Conservation (phyloP, 208 protist species). For the Leishmania guyanensis region DNA sequence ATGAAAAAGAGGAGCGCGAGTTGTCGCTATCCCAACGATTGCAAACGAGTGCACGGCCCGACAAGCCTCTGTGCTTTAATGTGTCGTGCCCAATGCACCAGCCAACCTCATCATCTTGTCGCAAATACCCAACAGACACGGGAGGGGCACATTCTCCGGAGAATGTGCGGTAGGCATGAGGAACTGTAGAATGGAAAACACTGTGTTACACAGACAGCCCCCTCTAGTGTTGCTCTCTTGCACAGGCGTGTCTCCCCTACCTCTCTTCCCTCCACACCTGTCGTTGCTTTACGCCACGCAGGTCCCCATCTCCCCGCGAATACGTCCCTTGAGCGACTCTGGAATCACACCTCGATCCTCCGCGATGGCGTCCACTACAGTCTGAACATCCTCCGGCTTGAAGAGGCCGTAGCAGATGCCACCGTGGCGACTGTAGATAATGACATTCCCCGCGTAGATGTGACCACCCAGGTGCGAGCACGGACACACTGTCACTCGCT, state of each 20-base stretch:
- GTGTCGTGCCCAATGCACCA: background rate
- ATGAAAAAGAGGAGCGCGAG: background rate
- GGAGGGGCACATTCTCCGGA: background rate
- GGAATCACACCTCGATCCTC: constrained; percentile 56
- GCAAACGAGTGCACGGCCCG: background rate
- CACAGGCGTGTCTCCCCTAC: background rate
- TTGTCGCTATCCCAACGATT: background rate
- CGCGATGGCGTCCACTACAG: constrained; percentile 59
- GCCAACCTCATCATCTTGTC: background rate
- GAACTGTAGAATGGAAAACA: background rate
- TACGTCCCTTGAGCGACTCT: constrained; percentile 44
- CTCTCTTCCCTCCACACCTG: background rate
- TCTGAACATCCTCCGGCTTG: constrained; percentile 72
- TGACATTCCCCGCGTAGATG: constrained; percentile 91
- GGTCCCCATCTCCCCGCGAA: constrained; percentile 57
- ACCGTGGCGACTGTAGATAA: constrained; percentile 84
- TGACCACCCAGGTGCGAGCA: constrained; percentile 91
- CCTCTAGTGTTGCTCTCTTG: background rate
- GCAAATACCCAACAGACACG: background rate
- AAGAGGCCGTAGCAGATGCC: constrained; percentile 90
- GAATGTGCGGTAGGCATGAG: background rate
- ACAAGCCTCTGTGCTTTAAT: background rate
- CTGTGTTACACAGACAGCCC: background rate
- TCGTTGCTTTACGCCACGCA: background rate
- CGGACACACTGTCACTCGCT: constrained; percentile 58